These are phyloP conservation scores for Pseudogymnoascus sp. DNA, from an alignment of 2,329 filamentous ascomycete genomes.

Conservation along the genomic window DNA sequence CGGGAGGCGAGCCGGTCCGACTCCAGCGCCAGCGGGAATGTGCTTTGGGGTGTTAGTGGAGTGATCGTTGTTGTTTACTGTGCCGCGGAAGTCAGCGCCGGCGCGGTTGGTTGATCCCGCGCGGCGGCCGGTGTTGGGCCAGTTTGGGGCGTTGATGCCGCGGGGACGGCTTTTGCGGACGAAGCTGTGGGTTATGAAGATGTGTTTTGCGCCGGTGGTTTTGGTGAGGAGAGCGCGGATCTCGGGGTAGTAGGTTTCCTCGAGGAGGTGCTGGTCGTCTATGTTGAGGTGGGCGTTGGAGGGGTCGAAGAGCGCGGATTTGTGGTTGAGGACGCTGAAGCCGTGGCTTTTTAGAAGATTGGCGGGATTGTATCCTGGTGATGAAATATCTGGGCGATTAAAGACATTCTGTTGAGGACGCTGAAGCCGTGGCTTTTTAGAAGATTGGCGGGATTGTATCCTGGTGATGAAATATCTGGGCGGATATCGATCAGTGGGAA, in stretches of 20 bases:
- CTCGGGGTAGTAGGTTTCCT: slow-evolving; percentile 3
- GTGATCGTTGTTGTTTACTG: background rate
- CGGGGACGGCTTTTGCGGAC: background rate
- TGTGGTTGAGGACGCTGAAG: background rate
- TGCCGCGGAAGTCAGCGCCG: background rate
- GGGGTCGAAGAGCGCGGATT: background rate
- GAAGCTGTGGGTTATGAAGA: background rate
- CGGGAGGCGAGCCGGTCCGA: background rate
- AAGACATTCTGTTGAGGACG: background rate
- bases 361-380: background rate
- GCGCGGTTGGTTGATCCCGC: background rate
- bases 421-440: background rate
- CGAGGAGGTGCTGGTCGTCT: background rate
- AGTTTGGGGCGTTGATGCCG: background rate
- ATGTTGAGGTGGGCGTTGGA: background rate
- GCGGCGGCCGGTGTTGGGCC: background rate
- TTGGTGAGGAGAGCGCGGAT: background rate
- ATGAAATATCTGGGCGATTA: background rate
- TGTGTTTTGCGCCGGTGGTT: background rate
- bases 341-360: background rate
- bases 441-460: background rate
- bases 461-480: background rate
- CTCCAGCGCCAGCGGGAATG: background rate
- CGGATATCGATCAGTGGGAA: slow-evolving; percentile 1
- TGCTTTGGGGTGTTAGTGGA: background rate